These are phyloP conservation scores for Debaryomyces robertsiae DNA, from an alignment of 1,139 yeast species.

Conservation along the genomic window DNA sequence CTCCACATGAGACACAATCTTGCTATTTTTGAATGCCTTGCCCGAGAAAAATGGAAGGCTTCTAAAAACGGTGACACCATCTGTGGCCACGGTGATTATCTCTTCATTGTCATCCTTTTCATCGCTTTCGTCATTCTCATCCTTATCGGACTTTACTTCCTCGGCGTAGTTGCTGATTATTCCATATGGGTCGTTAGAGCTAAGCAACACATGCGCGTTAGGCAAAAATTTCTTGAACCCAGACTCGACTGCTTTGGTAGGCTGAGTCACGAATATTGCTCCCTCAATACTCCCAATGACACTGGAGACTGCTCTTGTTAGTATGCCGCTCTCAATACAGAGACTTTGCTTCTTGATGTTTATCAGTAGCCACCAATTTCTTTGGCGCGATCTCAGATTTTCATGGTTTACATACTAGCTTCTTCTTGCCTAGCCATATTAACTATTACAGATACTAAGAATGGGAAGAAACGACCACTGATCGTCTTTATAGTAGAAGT, in stretches of 20 bases:
- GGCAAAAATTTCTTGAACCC: conserved; percentile 28
- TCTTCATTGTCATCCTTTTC: conserved; percentile 23
- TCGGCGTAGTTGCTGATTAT: conserved; percentile 37
- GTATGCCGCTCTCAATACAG: conserved; percentile 3
- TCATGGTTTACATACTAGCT: conserved; percentile 4
- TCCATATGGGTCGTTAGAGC: conserved; percentile 57
- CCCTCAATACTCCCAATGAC: conserved; percentile 28
- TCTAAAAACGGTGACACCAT: conserved; percentile 53
- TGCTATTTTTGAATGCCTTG: conserved; percentile 38
- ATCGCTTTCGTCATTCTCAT: conserved; percentile 16
- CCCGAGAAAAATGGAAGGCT: conserved; percentile 58
- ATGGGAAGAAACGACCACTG: not conserved
- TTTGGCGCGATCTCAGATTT: not conserved
- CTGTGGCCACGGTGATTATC: conserved; percentile 53
- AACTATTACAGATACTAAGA: conserved; percentile 2
- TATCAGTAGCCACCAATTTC: no score
- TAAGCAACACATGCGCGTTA: conserved; percentile 38
- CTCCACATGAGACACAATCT: conserved; percentile 64
- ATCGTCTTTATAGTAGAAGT: not conserved
- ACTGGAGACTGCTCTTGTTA: conserved; percentile 17
- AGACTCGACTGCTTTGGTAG: conserved; percentile 48
- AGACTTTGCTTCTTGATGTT: not conserved
- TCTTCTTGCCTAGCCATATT: conserved; percentile 6
- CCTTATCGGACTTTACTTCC: not conserved
- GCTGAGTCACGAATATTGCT: conserved; percentile 45